These are phyloP conservation scores for Chrysoporthe puriensis DNA, from an alignment of 2,329 filamentous ascomycete species.

Conservation along the genomic window DNA sequence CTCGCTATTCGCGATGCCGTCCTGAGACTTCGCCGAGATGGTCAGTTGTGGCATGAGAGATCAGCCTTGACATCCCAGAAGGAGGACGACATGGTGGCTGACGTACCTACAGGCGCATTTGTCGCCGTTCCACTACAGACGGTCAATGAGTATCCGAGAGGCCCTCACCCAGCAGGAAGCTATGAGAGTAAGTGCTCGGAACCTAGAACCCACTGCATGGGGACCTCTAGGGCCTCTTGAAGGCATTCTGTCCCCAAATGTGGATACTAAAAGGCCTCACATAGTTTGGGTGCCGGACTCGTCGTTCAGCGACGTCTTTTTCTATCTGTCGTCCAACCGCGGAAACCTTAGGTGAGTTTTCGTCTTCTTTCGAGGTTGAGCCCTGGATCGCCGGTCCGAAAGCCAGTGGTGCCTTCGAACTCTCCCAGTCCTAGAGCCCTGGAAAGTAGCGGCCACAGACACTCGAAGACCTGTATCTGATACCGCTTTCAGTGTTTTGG, in stretches of 20 bases:
- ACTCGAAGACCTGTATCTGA: not conserved
- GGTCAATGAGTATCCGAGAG: constrained; percentile 40
- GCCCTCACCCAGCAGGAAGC: constrained; percentile 40
- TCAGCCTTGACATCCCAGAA: not conserved
- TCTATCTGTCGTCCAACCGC: constrained; percentile 39
- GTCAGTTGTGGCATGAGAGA: constrained; percentile 27
- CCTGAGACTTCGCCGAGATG: constrained; percentile 39
- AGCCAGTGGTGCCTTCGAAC: not conserved
- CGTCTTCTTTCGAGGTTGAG: too few species aligned
- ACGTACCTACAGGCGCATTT: constrained; percentile 35
- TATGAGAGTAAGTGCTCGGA: constrained; percentile 38
- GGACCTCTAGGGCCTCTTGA: not conserved
- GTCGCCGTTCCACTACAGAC: constrained; percentile 39
- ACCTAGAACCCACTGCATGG: not conserved
- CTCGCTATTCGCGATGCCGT: constrained; percentile 40
- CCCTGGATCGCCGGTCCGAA: too few species aligned
- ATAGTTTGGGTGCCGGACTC: constrained; percentile 41
- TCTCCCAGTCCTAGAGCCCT: not conserved
- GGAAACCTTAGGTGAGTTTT: constrained; percentile 36
- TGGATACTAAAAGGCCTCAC: not conserved
- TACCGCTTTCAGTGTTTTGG: constrained; percentile 33
- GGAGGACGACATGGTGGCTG: too few species aligned
- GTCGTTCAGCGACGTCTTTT: constrained; percentile 42
- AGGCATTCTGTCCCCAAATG: not conserved
- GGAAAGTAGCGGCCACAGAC: not conserved